A percentile compares a stretch with the other conserved stretches of the same genome.
Conservation (phyloP, 2,329 filamentous ascomycete species). For the Fusarium torreyae region DNA sequence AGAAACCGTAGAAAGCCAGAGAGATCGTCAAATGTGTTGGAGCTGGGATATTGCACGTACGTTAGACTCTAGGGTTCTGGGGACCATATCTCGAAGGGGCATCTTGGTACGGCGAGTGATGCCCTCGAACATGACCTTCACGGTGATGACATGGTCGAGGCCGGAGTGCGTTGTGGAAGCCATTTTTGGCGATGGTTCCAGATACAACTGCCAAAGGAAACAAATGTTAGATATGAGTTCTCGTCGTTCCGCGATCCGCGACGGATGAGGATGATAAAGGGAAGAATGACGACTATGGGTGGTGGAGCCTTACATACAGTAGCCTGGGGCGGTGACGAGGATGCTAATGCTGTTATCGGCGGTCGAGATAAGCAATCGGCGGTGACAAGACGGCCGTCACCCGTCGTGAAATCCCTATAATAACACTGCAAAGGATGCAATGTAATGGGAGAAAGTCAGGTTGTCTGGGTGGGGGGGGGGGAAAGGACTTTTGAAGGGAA, state of each 20-base stretch:
- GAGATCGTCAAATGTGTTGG: neutral
- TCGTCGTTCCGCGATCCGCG: conserved; percentile 23
- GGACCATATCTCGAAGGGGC: conserved; percentile 85
- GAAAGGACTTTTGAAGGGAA: conserved; percentile 19
- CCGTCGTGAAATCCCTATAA: conserved; percentile 31
- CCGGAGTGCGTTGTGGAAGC: conserved; percentile 46
- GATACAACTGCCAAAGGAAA: conserved; percentile 7
- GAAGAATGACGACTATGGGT: conserved; percentile 38
- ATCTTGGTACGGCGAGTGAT: conserved; percentile 88
- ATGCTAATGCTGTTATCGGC: conserved; percentile 44
- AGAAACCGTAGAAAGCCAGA: neutral
- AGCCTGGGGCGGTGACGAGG: conserved; percentile 49
- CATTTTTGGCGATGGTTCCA: conserved; percentile 44
- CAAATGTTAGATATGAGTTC: conserved; percentile 12
- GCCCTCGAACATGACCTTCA: conserved; percentile 88
- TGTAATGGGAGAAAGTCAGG: conserved; percentile 10
- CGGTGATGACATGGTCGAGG: conserved; percentile 71
- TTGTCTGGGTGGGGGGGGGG: conserved; percentile 9
- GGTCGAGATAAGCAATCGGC: conserved; percentile 48
- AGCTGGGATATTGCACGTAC: conserved; percentile 69
- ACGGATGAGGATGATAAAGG: conserved; percentile 40
- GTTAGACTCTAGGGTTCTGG: conserved; percentile 82
- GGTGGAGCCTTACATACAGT: conserved; percentile 47
- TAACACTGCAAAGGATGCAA: neutral
- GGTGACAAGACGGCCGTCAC: conserved; percentile 46